Percentiles rank a stretch among this genome's conserved stretches.
These are phyloP conservation scores for Ormosia semicastrata DNA, from an alignment of 306 rosid species.

Conservation along the genomic window DNA sequence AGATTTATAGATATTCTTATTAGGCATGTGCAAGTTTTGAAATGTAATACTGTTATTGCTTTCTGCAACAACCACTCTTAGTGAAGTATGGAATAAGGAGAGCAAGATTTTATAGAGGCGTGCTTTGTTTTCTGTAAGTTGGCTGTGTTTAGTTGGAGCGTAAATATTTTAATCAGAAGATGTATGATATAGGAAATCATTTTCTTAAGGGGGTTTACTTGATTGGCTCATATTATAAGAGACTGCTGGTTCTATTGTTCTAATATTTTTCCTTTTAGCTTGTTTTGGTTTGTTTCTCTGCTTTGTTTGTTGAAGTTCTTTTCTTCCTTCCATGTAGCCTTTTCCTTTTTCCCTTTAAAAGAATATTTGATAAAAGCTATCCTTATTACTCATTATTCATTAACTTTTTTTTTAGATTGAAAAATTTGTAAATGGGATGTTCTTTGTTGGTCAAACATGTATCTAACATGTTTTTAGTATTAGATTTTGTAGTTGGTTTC, in stretches of 20 bases:
- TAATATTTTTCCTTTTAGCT: slow-evolving; percentile 12
- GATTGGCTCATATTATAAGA: not conserved
- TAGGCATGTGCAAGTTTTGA: not conserved
- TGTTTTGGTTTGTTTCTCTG: not conserved
- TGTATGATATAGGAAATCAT: not conserved
- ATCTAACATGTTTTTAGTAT: not conserved
- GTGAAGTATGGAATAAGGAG: not conserved
- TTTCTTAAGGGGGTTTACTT: not conserved
- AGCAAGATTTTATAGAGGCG: not conserved
- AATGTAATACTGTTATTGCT: not conserved
- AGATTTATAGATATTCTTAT: not conserved
- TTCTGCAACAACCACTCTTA: not conserved
- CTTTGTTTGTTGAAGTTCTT: not conserved
- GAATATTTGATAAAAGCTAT: not conserved
- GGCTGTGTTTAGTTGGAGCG: slow-evolving; percentile 3
- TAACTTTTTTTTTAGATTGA: not conserved
- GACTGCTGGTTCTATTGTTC: not conserved
- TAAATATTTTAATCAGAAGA: not conserved
- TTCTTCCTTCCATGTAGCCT: not conserved
- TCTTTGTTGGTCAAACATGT: not conserved
- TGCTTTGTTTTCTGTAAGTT: slow-evolving; percentile 11
- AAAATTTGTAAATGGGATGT: not conserved
- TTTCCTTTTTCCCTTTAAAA: not conserved
- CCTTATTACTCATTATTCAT: not conserved
- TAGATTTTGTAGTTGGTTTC: slow-evolving; percentile 12